Base-by-base conservation (phyloP, 441 rosid species). In the Populus tomentosa region DNA sequence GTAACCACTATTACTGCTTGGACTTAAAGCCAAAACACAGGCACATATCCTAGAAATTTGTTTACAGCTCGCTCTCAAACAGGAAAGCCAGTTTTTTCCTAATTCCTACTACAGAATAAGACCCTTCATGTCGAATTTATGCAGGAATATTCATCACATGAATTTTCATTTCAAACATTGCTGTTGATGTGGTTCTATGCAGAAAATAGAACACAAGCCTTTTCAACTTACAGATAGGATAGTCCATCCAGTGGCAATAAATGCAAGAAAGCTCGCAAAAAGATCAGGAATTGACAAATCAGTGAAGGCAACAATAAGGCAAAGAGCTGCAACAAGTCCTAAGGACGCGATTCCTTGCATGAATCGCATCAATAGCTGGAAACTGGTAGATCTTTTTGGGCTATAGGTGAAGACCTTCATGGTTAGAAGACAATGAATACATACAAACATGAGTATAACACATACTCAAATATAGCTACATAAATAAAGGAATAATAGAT, bases 191-290 rank as follows among this genome's bases (percentile, higher is more conserved):
- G 21, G 67, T 66, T 4, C 6, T 38, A 35, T 26, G n/a, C 3
- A 40, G 50, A 35, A 20, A 65, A 53, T 1, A 28, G 65, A 10
- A 7, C 71, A 4, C 46, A 61, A 61, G 36, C 24, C 30, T 32
- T 56, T 32, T 59, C 36, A 75, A 83, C 96, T 90, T 88, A 95
- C 86, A 70, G 89, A 90, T 67, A 95, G 77, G 59, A 95, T 86
- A 62, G 79, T 76, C 99, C 99, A 95, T 62, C 97, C 99, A 2
- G 99, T 95, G 21, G 99, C 91, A 78, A 95, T 86, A 82, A 95
- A 95, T 38, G 89, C 98, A 20, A 95, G 90, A 75, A 91, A 50
- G 85, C 97, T 86, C 10, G 99, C 94, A 69, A 95, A 95, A 79
- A 95, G 85, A 84, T 95, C 98, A 11, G 90, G 42, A 61, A 95